phyloP scores from a whole-genome alignment of 179 eudicot genomes.

The Beta macrorhiza region DNA sequence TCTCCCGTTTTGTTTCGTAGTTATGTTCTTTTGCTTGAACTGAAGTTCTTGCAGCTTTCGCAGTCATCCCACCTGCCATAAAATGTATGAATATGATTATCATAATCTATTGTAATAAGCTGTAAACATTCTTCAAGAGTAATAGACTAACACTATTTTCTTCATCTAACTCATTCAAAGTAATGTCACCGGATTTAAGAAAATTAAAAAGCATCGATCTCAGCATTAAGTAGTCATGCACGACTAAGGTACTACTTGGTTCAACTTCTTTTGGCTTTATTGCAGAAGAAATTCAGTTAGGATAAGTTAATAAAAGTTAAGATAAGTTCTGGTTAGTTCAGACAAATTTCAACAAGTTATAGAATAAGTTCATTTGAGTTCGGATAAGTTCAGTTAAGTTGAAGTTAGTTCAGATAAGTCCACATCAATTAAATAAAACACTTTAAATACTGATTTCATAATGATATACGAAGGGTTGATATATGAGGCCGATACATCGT shows the following conservation, averaged over 20 bases:
- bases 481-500: not conserved
- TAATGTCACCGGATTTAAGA: not conserved
- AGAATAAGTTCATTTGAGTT: too few relatives aligned
- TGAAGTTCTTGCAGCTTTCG: slow-evolving; percentile 30
- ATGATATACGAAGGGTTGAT: not conserved
- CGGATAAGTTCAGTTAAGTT: too few relatives aligned
- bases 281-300: too few relatives aligned
- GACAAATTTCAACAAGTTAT: too few relatives aligned
- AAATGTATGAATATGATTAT: not conserved
- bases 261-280: too few relatives aligned
- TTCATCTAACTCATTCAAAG: not conserved
- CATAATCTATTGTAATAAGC: not conserved
- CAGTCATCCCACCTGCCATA: slow-evolving; percentile 17
- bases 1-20: slow-evolving; percentile 28
- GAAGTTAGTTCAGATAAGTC: too few relatives aligned
- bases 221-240: too few relatives aligned
- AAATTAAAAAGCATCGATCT: not conserved
- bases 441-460: not conserved
- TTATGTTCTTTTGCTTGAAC: slow-evolving; percentile 23
- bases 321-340: too few relatives aligned
- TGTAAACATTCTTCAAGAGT: not conserved
- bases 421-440: too few relatives aligned
- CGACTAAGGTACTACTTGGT: too few relatives aligned
- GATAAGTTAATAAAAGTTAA: too few relatives aligned
- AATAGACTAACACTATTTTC: not conserved